phyloP scores from a whole-genome alignment of 2,329 filamentous ascomycete species.

The Iodosphaeria phyllophila region DNA sequence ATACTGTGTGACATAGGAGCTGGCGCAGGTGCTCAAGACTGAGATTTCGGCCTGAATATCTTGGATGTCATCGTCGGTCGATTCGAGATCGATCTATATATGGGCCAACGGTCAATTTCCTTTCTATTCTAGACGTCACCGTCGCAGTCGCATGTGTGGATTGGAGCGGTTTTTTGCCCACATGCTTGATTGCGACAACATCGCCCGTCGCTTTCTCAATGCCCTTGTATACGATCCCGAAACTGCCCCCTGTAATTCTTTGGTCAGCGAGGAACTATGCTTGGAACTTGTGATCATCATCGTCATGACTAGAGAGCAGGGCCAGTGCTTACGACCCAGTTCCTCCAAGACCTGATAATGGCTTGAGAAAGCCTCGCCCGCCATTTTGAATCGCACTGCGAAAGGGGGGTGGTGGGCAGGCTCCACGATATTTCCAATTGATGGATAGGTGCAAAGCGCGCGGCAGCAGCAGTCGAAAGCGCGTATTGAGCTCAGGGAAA shows the following conservation, averaged over 20 bases:
- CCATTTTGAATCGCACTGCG: slow-evolving; percentile 21
- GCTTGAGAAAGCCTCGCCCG: slow-evolving; percentile 51
- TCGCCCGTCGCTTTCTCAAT: slow-evolving; percentile 83
- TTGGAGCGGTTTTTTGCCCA: slow-evolving; percentile 30
- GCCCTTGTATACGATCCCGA: slow-evolving; percentile 92
- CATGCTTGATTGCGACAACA: slow-evolving; percentile 91
- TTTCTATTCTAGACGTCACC: not conserved
- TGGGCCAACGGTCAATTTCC: not conserved
- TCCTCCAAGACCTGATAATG: slow-evolving; percentile 94
- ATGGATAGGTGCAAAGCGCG: too few relatives aligned
- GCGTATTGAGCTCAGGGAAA: too few relatives aligned
- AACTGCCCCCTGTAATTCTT: slow-evolving; percentile 78
- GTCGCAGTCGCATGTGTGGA: not conserved
- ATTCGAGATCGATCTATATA: slow-evolving; percentile 85
- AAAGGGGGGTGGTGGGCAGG: not conserved
- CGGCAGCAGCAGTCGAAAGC: slow-evolving; percentile 1
- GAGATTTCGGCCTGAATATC: slow-evolving; percentile 97
- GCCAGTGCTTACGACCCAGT: slow-evolving; percentile 57
- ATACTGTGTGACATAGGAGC: slow-evolving; percentile 88
- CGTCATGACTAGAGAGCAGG: not conserved
- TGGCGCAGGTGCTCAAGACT: slow-evolving; percentile 85
- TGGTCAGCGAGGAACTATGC: too few relatives aligned
- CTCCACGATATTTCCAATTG: too few relatives aligned
- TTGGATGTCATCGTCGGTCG: slow-evolving; percentile 93
- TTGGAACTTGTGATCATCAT: slow-evolving; percentile 1